Conservation (phyloP, 2,329 filamentous ascomycete species). For the Macrophomina tecta region DNA sequence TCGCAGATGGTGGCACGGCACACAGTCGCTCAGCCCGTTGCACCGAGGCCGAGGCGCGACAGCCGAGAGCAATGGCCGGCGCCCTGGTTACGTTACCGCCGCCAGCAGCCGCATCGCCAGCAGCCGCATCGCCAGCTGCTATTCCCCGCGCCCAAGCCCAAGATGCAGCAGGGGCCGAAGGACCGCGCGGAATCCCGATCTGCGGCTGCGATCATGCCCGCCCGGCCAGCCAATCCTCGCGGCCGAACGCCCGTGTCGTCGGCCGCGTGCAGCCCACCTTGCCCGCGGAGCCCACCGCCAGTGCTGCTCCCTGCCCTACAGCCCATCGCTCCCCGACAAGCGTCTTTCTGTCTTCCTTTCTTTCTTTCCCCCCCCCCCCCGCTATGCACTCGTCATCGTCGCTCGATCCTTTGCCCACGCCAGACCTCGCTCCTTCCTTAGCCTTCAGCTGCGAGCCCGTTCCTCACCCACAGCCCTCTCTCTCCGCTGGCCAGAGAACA, state of each 20-base stretch:
- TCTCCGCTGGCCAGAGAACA: no score
- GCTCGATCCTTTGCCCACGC: neutral
- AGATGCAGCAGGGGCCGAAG: no score
- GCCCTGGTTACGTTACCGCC: no score
- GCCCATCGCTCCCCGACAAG: neutral
- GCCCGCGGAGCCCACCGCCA: slow-evolving; percentile 7
- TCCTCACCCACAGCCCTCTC: no score
- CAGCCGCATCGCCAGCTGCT: no score
- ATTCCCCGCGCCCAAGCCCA: no score
- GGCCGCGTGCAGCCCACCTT: neutral
- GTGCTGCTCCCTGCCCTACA: neutral
- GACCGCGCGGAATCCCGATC: neutral
- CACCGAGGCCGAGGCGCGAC: no score
- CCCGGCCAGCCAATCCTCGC: neutral
- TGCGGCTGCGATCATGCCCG: neutral
- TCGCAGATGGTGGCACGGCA: no score
- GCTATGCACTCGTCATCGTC: neutral
- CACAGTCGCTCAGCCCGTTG: no score
- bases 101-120: no score
- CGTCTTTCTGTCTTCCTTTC: neutral
- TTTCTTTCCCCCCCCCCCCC: no score
- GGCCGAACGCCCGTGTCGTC: neutral
- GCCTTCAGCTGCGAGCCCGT: neutral
- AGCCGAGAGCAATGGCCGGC: no score
- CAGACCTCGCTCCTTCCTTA: neutral